Base-by-base conservation (phyloP, 768 basidiomycete genomes). In the Boletellus ananiceps region DNA sequence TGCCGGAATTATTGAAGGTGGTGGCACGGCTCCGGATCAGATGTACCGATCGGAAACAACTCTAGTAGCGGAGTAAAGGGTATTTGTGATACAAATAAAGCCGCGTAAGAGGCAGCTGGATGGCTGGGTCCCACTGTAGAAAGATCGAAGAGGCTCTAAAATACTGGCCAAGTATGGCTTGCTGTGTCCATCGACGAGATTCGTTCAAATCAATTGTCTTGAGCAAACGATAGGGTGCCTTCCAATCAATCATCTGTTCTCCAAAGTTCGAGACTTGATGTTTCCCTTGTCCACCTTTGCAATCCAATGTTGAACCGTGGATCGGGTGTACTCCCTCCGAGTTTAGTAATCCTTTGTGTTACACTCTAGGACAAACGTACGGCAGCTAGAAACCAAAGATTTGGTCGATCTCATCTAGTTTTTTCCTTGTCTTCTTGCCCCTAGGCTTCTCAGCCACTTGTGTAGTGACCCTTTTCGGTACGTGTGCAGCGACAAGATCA, bases 401-500 rank as follows among this genome's bases (percentile, higher is more conserved):
- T 37, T 50, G 51, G 44, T 63, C 63, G 19, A 65, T 65, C 44
- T 65, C 62, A 31, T 65, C 61, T 2, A 54, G 5, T 23, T 54
- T 61, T 44, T 49, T 61, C 46, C 43, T 62, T 14, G 44, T 15
- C 13, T 57, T 62, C 40, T 56, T 64, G 16, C 5, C 19, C 2
- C 40, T 50, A 40, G 50, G 5, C 31, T 62, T 62, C 15, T 49
- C 38, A 2, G 14, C 23, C 1, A 11, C 35, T 31, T 50, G 59
- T 8, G 18, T 29, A 16, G 23, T 4, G 14, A 18, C 14, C 8
- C 34, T 35, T 44, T 52, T 40, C 11, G 41, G 27, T 36, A 18
- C 8, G 19, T 35, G 47, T 12, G 32, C 13, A 8, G 8, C 8
- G 8, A 21, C 16, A 40, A 8, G 19, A 15, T 46, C 36, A 2